Percentiles rank a stretch among this genome's conserved stretches.
phyloP scores from a whole-genome alignment of 106 monocot species.

The Dendrobium huoshanense region DNA sequence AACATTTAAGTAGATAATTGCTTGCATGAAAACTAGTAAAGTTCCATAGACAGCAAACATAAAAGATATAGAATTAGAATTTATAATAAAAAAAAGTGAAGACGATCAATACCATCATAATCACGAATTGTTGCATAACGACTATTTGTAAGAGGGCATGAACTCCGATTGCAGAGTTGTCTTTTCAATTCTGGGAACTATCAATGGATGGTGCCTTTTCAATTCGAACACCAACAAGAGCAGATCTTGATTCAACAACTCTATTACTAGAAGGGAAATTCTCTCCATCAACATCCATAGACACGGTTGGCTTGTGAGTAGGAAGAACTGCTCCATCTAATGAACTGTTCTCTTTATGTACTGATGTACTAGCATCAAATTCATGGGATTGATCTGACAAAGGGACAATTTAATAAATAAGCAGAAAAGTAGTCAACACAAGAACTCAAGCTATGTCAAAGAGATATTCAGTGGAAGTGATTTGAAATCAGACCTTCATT shows the following conservation, averaged over 20 bases:
- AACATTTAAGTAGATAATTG: background rate
- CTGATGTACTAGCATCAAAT: slow-evolving; percentile 31
- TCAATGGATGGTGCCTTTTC: too few relatives aligned
- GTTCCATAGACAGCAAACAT: background rate
- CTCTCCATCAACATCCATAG: slow-evolving; percentile 16
- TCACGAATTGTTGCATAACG: too few relatives aligned
- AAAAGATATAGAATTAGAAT: background rate
- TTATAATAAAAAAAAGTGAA: too few relatives aligned
- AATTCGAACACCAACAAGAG: slow-evolving; percentile 10
- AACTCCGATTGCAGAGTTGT: too few relatives aligned
- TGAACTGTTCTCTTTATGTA: slow-evolving; percentile 20
- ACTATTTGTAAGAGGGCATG: too few relatives aligned
- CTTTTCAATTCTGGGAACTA: too few relatives aligned
- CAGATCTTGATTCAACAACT: slow-evolving; percentile 14
- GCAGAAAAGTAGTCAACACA: background rate
- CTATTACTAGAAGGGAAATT: slow-evolving; percentile 7
- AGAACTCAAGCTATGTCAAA: too few relatives aligned
- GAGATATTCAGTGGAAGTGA: too few relatives aligned
- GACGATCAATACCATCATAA: too few relatives aligned
- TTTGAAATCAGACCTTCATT: slow-evolving; percentile 10
- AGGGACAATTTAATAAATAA: background rate
- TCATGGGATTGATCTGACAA: slow-evolving; percentile 19
- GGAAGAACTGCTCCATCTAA: slow-evolving; percentile 2
- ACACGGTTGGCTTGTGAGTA: slow-evolving; percentile 5
- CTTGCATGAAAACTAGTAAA: background rate